Percentiles rank a stretch among this genome's conserved stretches.
phyloP scores from a whole-genome alignment of 345 rosid species.

The Eucalyptus tenuipes region DNA sequence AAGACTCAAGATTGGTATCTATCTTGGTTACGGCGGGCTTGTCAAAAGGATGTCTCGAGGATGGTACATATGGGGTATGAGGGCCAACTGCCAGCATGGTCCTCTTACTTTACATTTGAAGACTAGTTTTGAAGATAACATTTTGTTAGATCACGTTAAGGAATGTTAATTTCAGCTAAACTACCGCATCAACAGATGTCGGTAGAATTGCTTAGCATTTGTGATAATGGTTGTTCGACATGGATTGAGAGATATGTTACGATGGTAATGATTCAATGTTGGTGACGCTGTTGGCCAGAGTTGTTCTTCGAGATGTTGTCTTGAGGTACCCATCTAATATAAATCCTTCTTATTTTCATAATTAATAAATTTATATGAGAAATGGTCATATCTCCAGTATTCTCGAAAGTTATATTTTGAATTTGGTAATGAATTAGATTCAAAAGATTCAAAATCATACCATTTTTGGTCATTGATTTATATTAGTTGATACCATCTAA shows the following conservation, averaged over 20 bases:
- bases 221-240: not conserved
- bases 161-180: not conserved
- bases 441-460: not conserved
- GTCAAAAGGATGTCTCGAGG: not conserved
- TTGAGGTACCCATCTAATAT: not conserved
- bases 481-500: not conserved
- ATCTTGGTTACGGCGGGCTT: not conserved
- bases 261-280: not conserved
- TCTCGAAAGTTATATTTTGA: not conserved
- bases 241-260: not conserved
- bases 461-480: not conserved
- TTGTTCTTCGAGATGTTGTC: not conserved
- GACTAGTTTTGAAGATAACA: not conserved
- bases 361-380: not conserved
- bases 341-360: not conserved
- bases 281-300: not conserved
- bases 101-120: not conserved
- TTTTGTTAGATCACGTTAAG: not conserved
- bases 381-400: not conserved
- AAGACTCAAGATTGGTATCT: not conserved
- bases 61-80: not conserved
- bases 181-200: not conserved
- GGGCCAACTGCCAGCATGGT: not conserved
- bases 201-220: not conserved
- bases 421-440: not conserved